Percentiles rank a stretch among this genome's conserved stretches.
These are phyloP conservation scores for Neltuma alba DNA, from an alignment of 306 rosid species.

Conservation along the genomic window DNA sequence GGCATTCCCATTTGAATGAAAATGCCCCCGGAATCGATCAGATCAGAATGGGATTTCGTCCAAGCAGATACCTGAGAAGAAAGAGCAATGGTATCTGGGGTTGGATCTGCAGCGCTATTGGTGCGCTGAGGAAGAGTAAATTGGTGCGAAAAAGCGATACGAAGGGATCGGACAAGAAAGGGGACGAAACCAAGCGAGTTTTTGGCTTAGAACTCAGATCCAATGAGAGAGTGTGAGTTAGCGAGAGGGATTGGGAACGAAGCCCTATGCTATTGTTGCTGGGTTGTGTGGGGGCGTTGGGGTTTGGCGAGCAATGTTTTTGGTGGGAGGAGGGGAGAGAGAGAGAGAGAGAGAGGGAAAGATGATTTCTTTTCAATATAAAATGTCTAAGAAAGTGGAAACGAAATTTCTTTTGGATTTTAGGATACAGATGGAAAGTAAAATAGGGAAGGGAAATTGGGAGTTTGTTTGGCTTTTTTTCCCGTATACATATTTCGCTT, in stretches of 20 bases:
- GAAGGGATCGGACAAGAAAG: slow-evolving; percentile 43
- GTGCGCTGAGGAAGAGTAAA: neutral
- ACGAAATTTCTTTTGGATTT: slow-evolving; percentile 35
- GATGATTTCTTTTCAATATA: slow-evolving; percentile 29
- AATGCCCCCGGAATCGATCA: slow-evolving; percentile 52
- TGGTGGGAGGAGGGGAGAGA: too few relatives aligned
- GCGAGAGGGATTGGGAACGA: slow-evolving; percentile 42
- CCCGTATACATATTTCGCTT: neutral
- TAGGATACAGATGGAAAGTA: slow-evolving; percentile 6
- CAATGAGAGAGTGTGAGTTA: slow-evolving; percentile 36
- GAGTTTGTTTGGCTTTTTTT: neutral
- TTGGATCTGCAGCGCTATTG: slow-evolving; percentile 34
- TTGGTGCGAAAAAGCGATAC: slow-evolving; percentile 21
- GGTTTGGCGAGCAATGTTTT: slow-evolving; percentile 51
- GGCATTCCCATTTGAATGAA: slow-evolving; percentile 77
- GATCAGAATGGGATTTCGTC: slow-evolving; percentile 32
- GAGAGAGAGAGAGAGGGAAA: slow-evolving; percentile 19
- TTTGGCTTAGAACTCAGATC: slow-evolving; percentile 62
- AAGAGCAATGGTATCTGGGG: neutral
- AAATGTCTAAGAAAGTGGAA: slow-evolving; percentile 31
- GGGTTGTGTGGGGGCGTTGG: slow-evolving; percentile 46
- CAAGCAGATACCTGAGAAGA: neutral
- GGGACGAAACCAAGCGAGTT: slow-evolving; percentile 33
- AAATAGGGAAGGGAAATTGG: neutral
- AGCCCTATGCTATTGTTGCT: slow-evolving; percentile 53